Percentiles rank a stretch among this genome's conserved stretches.
Evolutionary conservation across 2,329 filamentous ascomycete species (phyloP).

Genomic region (Aspergillus cejpii): DNA sequence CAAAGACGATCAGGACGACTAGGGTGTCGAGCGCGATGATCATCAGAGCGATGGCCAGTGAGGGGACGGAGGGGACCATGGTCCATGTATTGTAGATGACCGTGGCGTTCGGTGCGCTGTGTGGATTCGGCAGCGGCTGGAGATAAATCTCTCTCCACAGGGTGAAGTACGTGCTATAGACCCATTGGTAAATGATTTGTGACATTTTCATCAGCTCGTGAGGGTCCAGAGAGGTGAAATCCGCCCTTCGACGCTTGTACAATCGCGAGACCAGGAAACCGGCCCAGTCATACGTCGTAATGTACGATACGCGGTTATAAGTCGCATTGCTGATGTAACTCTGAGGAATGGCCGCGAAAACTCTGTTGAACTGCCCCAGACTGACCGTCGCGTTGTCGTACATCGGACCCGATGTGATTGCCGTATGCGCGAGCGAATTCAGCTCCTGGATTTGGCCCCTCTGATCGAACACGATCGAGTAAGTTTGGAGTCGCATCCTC

Average conservation of each 20-base stretch:
- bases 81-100: conserved; percentile 27
- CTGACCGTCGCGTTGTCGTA: conserved; percentile 31
- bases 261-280: conserved; percentile 31
- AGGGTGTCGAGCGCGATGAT: conserved; percentile 30
- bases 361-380: conserved; percentile 33
- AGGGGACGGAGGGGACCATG: conserved; percentile 28
- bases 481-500: conserved; percentile 18
- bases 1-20: conserved; percentile 29
- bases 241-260: conserved; percentile 23
- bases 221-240: conserved; percentile 22
- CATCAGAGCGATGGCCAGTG: conserved; percentile 23
- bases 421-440: conserved; percentile 13
- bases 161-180: conserved; percentile 33
- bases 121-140: conserved; percentile 16
- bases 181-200: conserved; percentile 30
- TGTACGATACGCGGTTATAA: conserved; percentile 15
- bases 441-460: conserved; percentile 24
- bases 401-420: conserved; percentile 23
- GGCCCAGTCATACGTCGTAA: conserved; percentile 32
- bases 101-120: conserved; percentile 21
- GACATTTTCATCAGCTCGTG: conserved; percentile 21
- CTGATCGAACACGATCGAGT: conserved; percentile 24
- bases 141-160: conserved; percentile 32
- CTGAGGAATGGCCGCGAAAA: conserved; percentile 31
- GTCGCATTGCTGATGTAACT: conserved; percentile 24